Evolutionary conservation across 306 rosid genomes (phyloP), one percentile per base, ranked within the genome.

Genomic region (Canavalia ensiformis): DNA sequence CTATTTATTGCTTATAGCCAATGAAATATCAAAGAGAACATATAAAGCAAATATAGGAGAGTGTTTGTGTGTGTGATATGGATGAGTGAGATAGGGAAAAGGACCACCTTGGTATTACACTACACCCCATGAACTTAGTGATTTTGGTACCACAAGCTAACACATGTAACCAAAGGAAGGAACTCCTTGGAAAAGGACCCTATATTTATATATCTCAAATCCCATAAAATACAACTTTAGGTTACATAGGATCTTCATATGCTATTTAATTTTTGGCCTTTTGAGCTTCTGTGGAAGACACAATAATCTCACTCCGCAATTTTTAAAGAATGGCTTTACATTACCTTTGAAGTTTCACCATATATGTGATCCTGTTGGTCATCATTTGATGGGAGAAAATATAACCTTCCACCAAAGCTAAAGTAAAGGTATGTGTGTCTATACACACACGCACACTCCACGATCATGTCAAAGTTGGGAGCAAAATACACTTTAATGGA

Each of bases 401-500:
- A 79, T 50, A 72, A 85, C 78, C 81, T 83, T 85, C 79, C 84
- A 79, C 87, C 85, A 77, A 81, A 81, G 79, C 90, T 57, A 7
- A 10, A 49, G 25, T 18, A 18, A 18, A 18, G 25, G 25, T 18
- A 18, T 18, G 25, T 49, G 10, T 49, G 10, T 49, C 10, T 49
- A 49, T 11, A 49, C 10, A 10, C 85, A 84, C 41, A 37, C 41
- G 4, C 41, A 37, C 39, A 35, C 39, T 1, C 39, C 39, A 2
- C 41, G 4, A 2, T 37, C 41, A 77, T 83, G 86, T 85, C 88
- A 86, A 85, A 87, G 86, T 82, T 87, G 51, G 86, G 81, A 85
- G 86, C 88, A 84, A 66, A 18, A 8, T 82, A 86, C 78, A 88
- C 91, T 89, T 86, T 86, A 87, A 84, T 86, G 90, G 28, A 77